Evolutionary conservation across 2,329 filamentous ascomycete genomes (phyloP).

Genomic region (Amauroascus verrucosus): DNA sequence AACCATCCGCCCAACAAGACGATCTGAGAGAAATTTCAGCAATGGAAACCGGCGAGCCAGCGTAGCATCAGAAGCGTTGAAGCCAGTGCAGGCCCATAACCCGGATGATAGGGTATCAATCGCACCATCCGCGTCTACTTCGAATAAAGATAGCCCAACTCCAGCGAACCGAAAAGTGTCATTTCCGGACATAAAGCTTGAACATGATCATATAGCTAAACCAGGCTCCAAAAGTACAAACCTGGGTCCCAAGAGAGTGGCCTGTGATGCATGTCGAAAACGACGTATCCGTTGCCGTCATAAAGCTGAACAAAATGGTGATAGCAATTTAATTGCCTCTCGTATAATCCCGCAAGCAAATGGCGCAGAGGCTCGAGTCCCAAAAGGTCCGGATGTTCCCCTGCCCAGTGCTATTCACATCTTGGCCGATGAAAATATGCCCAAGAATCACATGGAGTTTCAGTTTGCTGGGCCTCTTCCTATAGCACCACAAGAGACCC

Average conservation of each 20-base stretch:
- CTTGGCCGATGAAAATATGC: background rate
- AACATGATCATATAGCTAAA: constrained; percentile 12
- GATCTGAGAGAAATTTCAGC: constrained; percentile 44
- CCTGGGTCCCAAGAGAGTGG: constrained; percentile 49
- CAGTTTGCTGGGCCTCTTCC: background rate
- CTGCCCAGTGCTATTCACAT: background rate
- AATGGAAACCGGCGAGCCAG: constrained; percentile 27
- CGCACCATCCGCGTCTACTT: constrained; percentile 17
- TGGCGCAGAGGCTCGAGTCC: background rate
- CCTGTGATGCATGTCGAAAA: constrained; percentile 53
- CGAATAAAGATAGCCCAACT: constrained; percentile 21
- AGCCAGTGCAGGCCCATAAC: constrained; percentile 3
- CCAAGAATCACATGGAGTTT: background rate
- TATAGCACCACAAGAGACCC: background rate
- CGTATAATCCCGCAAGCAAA: background rate
- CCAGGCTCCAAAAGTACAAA: constrained; percentile 35
- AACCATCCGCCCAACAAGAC: constrained; percentile 45
- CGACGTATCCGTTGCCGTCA: constrained; percentile 54
- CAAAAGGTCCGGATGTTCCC: constrained; percentile 3
- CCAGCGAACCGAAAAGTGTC: constrained; percentile 17
- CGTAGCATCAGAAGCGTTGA: constrained; percentile 24
- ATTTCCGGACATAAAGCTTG: constrained; percentile 22
- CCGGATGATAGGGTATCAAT: constrained; percentile 5
- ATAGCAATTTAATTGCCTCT: background rate
- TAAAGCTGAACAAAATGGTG: constrained; percentile 43